A percentile compares a stretch with the other conserved stretches of the same genome.
Evolutionary conservation across 305 asterid genomes (phyloP).

Genomic region (Fraxinus velutina): DNA sequence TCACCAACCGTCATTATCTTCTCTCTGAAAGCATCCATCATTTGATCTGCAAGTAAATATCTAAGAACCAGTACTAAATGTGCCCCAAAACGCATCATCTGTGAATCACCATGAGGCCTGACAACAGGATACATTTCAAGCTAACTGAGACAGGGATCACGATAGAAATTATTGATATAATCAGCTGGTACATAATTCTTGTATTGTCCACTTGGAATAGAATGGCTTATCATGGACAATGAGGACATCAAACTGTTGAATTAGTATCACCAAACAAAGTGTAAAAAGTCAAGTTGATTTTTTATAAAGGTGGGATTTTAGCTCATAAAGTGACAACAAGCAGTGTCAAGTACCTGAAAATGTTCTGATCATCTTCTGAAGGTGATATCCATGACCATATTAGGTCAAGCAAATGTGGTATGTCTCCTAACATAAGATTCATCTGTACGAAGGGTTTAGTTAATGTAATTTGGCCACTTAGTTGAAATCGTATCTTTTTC

Average conservation of each 20-base stretch:
- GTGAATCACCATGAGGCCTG: slow-evolving; percentile 99
- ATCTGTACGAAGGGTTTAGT: slow-evolving; percentile 59
- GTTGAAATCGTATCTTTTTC: neutral
- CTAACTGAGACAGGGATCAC: slow-evolving; percentile 17
- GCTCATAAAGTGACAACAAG: slow-evolving; percentile 11
- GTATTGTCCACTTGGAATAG: slow-evolving; percentile 15
- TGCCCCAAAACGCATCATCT: slow-evolving; percentile 99
- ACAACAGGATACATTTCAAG: slow-evolving; percentile 22
- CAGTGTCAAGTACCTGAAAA: slow-evolving; percentile 59
- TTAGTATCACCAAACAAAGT: slow-evolving; percentile 6
- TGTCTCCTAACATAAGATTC: slow-evolving; percentile 92
- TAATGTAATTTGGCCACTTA: slow-evolving; percentile 12
- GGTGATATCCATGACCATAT: slow-evolving; percentile 97
- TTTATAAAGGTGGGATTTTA: neutral
- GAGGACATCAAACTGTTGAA: slow-evolving; percentile 11
- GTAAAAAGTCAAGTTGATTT: slow-evolving; percentile 3
- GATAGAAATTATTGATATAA: neutral
- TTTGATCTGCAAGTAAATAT: slow-evolving; percentile 74
- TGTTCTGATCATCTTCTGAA: slow-evolving; percentile 57
- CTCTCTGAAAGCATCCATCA: slow-evolving; percentile 79
- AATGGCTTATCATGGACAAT: neutral
- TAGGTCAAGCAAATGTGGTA: slow-evolving; percentile 81
- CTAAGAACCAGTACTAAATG: slow-evolving; percentile 94
- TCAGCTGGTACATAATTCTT: slow-evolving; percentile 15
- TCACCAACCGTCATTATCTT: slow-evolving; percentile 88